Conservation (phyloP, 148 eudicot genomes). For the Diospyros lotus region DNA sequence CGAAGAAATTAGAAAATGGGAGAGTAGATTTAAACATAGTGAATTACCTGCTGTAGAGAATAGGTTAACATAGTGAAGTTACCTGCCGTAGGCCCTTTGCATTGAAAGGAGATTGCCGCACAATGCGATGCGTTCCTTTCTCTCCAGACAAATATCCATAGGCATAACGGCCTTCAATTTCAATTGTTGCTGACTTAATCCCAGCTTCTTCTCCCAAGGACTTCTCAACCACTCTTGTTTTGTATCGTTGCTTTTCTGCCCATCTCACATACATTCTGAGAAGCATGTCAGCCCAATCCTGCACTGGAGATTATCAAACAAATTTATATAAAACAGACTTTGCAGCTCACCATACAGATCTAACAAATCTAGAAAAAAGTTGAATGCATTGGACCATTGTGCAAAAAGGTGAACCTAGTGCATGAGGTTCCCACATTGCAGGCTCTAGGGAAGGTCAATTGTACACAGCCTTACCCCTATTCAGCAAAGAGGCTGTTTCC, state of each 20-base stretch:
- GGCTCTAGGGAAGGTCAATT: background rate
- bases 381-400: background rate
- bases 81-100: slow-evolving; percentile 99
- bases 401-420: background rate
- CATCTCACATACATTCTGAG: slow-evolving; percentile 98
- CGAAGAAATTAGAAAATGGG: background rate
- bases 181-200: slow-evolving; percentile 90
- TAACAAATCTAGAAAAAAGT: background rate
- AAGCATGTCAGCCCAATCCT: slow-evolving; percentile 99
- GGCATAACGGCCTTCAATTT: slow-evolving; percentile 90
- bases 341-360: slow-evolving; percentile 10
- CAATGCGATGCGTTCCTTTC: slow-evolving; percentile 93
- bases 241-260: slow-evolving; percentile 93
- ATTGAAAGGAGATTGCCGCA: slow-evolving; percentile 91
- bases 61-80: slow-evolving; percentile 3
- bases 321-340: slow-evolving; percentile 35
- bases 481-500: too few species aligned
- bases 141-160: slow-evolving; percentile 97
- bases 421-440: background rate
- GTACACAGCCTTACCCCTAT: too few species aligned
- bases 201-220: slow-evolving; percentile 98
- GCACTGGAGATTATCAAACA: slow-evolving; percentile 84
- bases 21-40: background rate
- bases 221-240: slow-evolving; percentile 82
- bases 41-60: slow-evolving; percentile 64